Base-by-base conservation (phyloP, 2,329 filamentous ascomycete species). In the Blastomyces silverae region DNA sequence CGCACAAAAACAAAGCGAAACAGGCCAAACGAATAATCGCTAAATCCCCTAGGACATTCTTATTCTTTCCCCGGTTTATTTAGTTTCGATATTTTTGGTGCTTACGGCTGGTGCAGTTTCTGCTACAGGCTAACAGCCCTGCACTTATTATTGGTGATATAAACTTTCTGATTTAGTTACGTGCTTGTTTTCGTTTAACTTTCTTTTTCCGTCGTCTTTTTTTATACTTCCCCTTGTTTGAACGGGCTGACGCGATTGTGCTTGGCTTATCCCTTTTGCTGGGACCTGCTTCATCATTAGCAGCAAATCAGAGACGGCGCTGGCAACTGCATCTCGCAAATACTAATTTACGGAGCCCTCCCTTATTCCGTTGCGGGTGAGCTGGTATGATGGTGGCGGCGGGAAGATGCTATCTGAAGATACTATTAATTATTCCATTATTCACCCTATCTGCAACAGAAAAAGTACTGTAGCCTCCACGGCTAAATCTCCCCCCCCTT, bases 111-210 rank as follows among this genome's bases (percentile, higher is more conserved):
- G 46, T 22, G 46, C 6, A n/a, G 48, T 17, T 56, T 37, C 44
- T 56, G 31, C 31, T 31, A 39, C 56, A 39, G n/a, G 48, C 48
- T 50, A 50, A 25, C 48, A 50, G 48, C 48, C 48, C 48, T 25
- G 48, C 48, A 50, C 8, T 48, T 48, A 48, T 25, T 50, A 25
- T 50, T 34, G 42, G 7, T 3, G 20, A 17, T 46, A 22, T 61
- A 48, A 46, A 37, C 63, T 53, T 56, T 61, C 63, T 37, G 34
- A 59, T 34, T 57, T n/a, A n/a, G n/a, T n/a, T 34, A 10, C 55
- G 34, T 64, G 34, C 42, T 61, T 20, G 50, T 61, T 31, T 59
- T 37, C 13, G 37, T 53, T 53, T 65, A 20, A 7, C 22, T 42
- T 61, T 37, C 37, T 22, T 53, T 60, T 61, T 20, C 48, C 25